A percentile compares a stretch with the other conserved stretches of the same genome.
These are phyloP conservation scores for Cryptococcus wingfieldii DNA, from an alignment of 1,284 basidiomycete species.

Conservation along the genomic window DNA sequence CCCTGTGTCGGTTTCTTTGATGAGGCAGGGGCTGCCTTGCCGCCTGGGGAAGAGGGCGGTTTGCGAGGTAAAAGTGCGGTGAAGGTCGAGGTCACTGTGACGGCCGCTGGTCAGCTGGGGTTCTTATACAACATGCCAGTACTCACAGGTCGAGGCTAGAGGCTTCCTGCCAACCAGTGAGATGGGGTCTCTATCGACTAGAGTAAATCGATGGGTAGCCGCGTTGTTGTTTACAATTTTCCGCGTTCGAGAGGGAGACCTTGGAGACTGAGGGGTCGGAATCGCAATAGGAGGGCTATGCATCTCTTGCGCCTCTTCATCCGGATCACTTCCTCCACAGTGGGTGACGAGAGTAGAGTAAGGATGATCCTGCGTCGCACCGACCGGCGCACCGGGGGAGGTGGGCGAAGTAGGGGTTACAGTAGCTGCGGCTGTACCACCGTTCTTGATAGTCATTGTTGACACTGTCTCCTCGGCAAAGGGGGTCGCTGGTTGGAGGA, in stretches of 20 bases:
- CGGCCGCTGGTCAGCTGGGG: not conserved
- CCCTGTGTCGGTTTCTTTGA: not conserved
- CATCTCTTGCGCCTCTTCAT: too few relatives aligned
- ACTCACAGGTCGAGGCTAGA: conserved; percentile 31
- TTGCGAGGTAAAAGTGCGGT: conserved; percentile 60
- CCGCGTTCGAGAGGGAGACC: too few relatives aligned
- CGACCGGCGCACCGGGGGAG: too few relatives aligned
- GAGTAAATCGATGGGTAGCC: conserved; percentile 71
- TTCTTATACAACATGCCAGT: not conserved
- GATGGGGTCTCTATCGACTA: conserved; percentile 59
- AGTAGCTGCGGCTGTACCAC: too few relatives aligned
- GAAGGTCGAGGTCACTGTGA: conserved; percentile 24
- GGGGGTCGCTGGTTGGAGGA: not conserved
- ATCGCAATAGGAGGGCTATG: too few relatives aligned
- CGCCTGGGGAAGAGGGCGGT: conserved; percentile 48
- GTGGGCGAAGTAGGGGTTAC: too few relatives aligned
- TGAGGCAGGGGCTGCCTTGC: conserved; percentile 35
- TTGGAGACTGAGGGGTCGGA: too few relatives aligned
- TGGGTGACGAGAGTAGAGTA: too few relatives aligned
- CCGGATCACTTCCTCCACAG: too few relatives aligned
- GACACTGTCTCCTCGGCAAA: conserved; percentile 7
- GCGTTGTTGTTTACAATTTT: conserved; percentile 34
- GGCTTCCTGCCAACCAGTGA: conserved; percentile 58
- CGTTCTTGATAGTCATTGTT: conserved; percentile 11
- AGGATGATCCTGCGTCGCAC: too few relatives aligned